Evolutionary conservation across 306 rosid genomes (phyloP).

Genomic region (Chamaecrista fasciculata): DNA sequence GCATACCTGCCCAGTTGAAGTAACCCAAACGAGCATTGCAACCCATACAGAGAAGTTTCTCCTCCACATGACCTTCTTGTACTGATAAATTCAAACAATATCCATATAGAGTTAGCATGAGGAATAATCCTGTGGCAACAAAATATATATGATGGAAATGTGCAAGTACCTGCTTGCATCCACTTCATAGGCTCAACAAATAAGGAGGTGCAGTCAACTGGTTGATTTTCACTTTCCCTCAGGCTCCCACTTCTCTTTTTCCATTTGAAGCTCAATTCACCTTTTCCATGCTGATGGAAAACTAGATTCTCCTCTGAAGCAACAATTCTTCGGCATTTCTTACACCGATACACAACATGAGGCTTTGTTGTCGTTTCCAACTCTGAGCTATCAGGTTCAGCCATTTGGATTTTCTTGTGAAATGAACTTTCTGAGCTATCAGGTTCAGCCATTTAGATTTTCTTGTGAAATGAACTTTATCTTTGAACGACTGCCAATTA

Average conservation of each 20-base stretch:
- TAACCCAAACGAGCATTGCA: constrained; percentile 83
- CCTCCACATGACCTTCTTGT: constrained; percentile 78
- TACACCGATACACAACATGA: constrained; percentile 61
- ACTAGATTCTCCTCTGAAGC: constrained; percentile 65
- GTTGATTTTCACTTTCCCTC: constrained; percentile 35
- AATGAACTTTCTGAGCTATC: constrained; percentile 16
- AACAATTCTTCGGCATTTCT: constrained; percentile 79
- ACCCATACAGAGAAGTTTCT: constrained; percentile 67
- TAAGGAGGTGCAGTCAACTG: constrained; percentile 64
- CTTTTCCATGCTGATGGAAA: constrained; percentile 67
- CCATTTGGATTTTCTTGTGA: constrained; percentile 36
- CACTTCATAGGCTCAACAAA: constrained; percentile 88
- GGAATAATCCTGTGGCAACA: background rate
- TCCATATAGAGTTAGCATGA: constrained; percentile 27
- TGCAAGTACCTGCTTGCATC: constrained; percentile 73
- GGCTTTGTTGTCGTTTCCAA: constrained; percentile 38
- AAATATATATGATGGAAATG: background rate
- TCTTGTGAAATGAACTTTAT: constrained; percentile 16
- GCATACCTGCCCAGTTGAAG: constrained; percentile 93
- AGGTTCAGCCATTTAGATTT: constrained; percentile 44
- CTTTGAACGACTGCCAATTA: constrained; percentile 22
- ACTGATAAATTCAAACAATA: constrained; percentile 42
- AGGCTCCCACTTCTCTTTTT: constrained; percentile 50
- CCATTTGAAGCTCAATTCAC: constrained; percentile 74
- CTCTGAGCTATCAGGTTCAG: constrained; percentile 41